Conservation (phyloP, 805 yeast genomes). For the Crinitomyces ghanaensis region DNA sequence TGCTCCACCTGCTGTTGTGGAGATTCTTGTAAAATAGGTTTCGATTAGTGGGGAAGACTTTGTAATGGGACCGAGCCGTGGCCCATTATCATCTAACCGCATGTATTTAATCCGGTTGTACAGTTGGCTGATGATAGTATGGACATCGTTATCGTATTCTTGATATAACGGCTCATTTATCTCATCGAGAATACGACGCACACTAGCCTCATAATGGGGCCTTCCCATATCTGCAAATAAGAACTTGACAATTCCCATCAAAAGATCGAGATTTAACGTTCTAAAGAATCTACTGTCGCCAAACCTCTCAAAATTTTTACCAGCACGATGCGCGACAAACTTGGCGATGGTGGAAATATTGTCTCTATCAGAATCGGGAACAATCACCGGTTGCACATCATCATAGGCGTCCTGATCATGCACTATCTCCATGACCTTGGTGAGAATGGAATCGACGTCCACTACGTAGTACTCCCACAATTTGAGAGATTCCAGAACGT, state of each 20-base stretch:
- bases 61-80: slow-evolving; percentile 54
- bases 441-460: slow-evolving; percentile 37
- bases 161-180: slow-evolving; percentile 63
- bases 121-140: slow-evolving; percentile 54
- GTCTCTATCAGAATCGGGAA: slow-evolving; percentile 18
- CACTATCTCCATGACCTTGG: slow-evolving; percentile 18
- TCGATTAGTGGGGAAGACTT: slow-evolving; percentile 57
- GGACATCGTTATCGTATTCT: slow-evolving; percentile 63
- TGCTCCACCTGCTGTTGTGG: slow-evolving; percentile 37
- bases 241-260: slow-evolving; percentile 40
- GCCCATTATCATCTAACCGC: slow-evolving; percentile 74
- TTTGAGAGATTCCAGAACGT: slow-evolving; percentile 54
- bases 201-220: slow-evolving; percentile 29
- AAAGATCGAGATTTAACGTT: slow-evolving; percentile 36
- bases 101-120: slow-evolving; percentile 65
- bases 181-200: slow-evolving; percentile 49
- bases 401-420: slow-evolving; percentile 11
- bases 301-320: slow-evolving; percentile 29
- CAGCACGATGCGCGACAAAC: slow-evolving; percentile 33
- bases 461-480: slow-evolving; percentile 87
- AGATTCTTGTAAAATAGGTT: slow-evolving; percentile 74
- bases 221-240: slow-evolving; percentile 15
- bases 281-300: slow-evolving; percentile 46
- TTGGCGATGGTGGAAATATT: slow-evolving; percentile 35
- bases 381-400: slow-evolving; percentile 33